These are phyloP conservation scores for Epicoccum nigrum DNA, from an alignment of 2,329 filamentous ascomycete species.

Conservation along the genomic window DNA sequence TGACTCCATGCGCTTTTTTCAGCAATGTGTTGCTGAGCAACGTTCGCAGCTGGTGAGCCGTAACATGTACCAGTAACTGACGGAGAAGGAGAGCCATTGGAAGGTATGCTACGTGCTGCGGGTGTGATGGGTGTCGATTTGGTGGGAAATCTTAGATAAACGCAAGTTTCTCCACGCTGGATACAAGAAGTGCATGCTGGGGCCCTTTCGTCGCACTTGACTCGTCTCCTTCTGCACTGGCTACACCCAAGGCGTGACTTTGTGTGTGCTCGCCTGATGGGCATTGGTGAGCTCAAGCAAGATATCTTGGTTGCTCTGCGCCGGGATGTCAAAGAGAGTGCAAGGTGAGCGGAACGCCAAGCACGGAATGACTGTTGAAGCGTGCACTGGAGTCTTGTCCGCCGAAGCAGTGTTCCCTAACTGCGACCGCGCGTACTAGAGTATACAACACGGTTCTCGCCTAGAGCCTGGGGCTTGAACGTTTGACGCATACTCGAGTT, in stretches of 20 bases:
- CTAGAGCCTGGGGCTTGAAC: too few species aligned
- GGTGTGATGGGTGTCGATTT: constrained; percentile 2
- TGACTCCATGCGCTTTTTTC: background rate
- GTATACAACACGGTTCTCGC: too few species aligned
- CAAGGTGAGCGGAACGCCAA: background rate
- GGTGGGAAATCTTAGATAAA: constrained; percentile 11
- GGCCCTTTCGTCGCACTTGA: constrained; percentile 20
- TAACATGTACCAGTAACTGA: background rate
- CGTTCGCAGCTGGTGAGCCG: background rate
- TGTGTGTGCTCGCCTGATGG: constrained; percentile 16
- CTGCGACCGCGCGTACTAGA: too few species aligned
- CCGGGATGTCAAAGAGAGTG: too few species aligned
- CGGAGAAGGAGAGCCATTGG: background rate
- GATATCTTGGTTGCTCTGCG: background rate
- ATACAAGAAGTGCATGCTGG: constrained; percentile 16
- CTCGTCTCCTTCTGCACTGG: constrained; percentile 20
- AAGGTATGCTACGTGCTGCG: background rate
- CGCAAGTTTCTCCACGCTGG: constrained; percentile 13
- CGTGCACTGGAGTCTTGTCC: too few species aligned
- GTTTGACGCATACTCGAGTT: too few species aligned
- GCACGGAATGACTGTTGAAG: background rate
- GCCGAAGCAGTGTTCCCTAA: too few species aligned
- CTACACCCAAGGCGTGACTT: constrained; percentile 23
- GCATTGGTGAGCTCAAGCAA: constrained; percentile 10
- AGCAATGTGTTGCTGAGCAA: background rate